Evolutionary conservation across 768 basidiomycete genomes (phyloP), one percentile per base, ranked within the genome.

Genomic region (Mycena pura): DNA sequence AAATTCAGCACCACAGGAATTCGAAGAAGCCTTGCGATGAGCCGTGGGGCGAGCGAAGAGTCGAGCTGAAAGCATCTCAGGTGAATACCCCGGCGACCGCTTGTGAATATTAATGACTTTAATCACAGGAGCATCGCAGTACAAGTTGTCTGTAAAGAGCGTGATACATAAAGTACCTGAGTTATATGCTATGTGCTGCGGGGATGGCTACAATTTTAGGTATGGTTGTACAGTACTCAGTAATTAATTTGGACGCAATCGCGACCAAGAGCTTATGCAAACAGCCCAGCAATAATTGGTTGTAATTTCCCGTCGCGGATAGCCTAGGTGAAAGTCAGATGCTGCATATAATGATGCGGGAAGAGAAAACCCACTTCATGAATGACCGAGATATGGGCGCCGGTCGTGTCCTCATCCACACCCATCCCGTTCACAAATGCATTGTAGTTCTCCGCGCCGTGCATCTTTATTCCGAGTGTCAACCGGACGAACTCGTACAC

Each of bases 401-500:
- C 93, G 44, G 89, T 73, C 10, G 89, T 90, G 34, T 78, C 80
- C 44, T 92, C 88, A 48, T 88, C 87, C 11, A 86, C 81, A 11
- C 86, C 88, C 27, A 88, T 80, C 8, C 91, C 90, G 52, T 83
- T 83, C 62, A 77, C 83, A 65, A 86, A 89, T 8, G 76, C 74
- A 39, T 78, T 76, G 61, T 86, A 78, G 69, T 95, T 95, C 66
- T 92, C 90, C 8, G 82, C 78, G 15, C 92, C 92, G 63, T 93
- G 86, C 90, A 93, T 94, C 65, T 78, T 78, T 61, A 94, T 84
- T n/a, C 90, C 91, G 27, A 95, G 77, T 8, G 80, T 83, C 21
- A 84, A 60, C 31, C 93, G 81, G 6, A 96, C 84, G 63, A 87
- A 95, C 71, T 91, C 87, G 73, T 96, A 96, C 22, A 95, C 72